Conservation (phyloP, 1,284 basidiomycete species). For the Athelia sp. region DNA sequence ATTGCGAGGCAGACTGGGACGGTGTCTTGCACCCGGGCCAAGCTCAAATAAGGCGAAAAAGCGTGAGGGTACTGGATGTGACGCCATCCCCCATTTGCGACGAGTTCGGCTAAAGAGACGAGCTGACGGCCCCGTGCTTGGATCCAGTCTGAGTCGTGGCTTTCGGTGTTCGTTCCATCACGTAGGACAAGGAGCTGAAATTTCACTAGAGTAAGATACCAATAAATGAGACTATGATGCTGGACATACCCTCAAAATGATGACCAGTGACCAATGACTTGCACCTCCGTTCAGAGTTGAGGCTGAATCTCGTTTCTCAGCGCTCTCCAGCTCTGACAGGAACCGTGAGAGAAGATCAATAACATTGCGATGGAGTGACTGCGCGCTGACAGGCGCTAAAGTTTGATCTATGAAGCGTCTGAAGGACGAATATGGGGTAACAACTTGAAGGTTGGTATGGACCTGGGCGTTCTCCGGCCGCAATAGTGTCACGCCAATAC, state of each 20-base stretch:
- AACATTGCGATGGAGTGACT: background rate
- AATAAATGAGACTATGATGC: background rate
- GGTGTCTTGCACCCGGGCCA: background rate
- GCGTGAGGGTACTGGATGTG: background rate
- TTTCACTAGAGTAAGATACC: background rate
- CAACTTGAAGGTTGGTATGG: background rate
- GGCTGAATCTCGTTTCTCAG: background rate
- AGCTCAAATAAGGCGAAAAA: background rate
- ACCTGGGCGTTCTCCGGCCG: background rate
- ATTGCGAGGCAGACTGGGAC: background rate
- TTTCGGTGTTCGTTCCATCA: background rate
- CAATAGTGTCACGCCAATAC: background rate
- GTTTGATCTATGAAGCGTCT: background rate
- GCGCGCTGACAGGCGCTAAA: background rate
- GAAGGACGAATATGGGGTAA: background rate
- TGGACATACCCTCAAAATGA: background rate
- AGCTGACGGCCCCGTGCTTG: background rate
- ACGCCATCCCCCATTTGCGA: background rate
- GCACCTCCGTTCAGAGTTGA: background rate
- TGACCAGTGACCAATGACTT: background rate
- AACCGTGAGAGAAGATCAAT: background rate
- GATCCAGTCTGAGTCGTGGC: background rate
- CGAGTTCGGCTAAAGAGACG: background rate
- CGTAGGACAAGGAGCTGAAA: background rate
- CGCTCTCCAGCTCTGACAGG: background rate